phyloP scores from a whole-genome alignment of 208 protist species.

The Crithidia mellificae region DNA sequence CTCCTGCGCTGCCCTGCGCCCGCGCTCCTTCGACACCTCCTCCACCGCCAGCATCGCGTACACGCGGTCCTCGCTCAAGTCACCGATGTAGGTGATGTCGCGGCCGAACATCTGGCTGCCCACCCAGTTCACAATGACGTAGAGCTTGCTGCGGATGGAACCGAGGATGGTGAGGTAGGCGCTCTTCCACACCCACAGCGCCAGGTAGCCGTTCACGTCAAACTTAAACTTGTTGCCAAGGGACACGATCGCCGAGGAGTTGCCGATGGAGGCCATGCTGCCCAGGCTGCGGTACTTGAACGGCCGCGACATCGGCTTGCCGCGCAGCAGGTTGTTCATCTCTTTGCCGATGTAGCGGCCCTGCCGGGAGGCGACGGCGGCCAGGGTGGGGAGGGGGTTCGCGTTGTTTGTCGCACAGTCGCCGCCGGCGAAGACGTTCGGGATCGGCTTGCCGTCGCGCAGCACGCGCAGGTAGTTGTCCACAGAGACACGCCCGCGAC shows the following conservation, averaged over 20 bases:
- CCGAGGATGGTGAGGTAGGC: slow-evolving; percentile 88
- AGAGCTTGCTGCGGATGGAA: slow-evolving; percentile 78
- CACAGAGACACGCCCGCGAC: slow-evolving; percentile 66
- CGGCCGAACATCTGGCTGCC: slow-evolving; percentile 81
- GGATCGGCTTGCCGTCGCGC: slow-evolving; percentile 62
- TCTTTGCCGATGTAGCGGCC: slow-evolving; percentile 75
- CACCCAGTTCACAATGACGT: slow-evolving; percentile 84
- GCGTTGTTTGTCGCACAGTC: slow-evolving; percentile 76
- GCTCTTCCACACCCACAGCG: slow-evolving; percentile 83
- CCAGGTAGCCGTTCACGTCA: slow-evolving; percentile 77
- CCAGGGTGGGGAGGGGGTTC: slow-evolving; percentile 70
- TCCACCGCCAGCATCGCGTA: slow-evolving; percentile 61
- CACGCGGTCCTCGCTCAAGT: slow-evolving; percentile 75
- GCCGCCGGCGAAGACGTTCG: slow-evolving; percentile 82
- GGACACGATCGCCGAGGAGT: slow-evolving; percentile 65
- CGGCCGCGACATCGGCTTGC: slow-evolving; percentile 23
- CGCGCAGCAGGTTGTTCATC: slow-evolving; percentile 55
- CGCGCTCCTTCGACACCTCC: slow-evolving; percentile 65
- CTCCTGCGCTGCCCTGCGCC: slow-evolving; percentile 43
- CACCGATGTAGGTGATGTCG: slow-evolving; percentile 85
- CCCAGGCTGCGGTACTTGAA: slow-evolving; percentile 84
- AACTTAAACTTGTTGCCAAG: slow-evolving; percentile 57
- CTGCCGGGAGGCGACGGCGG: slow-evolving; percentile 84
- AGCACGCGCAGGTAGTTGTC: slow-evolving; percentile 75
- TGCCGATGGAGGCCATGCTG: slow-evolving; percentile 80